Evolutionary conservation across 345 rosid genomes (phyloP), one percentile per base, ranked within the genome.

Genomic region (Camelina neglecta): DNA sequence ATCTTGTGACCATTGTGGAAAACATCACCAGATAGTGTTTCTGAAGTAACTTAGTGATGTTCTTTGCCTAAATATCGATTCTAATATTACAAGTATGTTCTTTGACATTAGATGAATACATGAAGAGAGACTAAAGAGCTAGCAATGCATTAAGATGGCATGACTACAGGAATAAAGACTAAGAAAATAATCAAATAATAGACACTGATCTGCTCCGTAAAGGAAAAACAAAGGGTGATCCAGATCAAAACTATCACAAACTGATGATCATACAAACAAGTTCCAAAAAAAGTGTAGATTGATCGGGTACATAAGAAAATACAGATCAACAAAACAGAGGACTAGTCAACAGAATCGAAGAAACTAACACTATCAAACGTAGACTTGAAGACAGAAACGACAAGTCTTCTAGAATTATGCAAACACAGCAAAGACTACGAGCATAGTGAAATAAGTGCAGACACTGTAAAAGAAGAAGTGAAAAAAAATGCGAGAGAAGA

Each of bases 1-100:
- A 73, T 54, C 45, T 31, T 53, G 21, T 61, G 50, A 72, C 44
- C 53, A n/a, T 26, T 48, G n/a, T 38, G 59, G 41, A 42, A 26
- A 3, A 31, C 13, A 42, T 55, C 44, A 62, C 11, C 13, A 62
- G 33, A 58, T 57, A 71, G 8, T 70, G 36, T 58, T 31, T 35
- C 42, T n/a, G 3, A 61, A n/a, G 47, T 50, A 49, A 13, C 4
- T 51, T n/a, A 60, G 20, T 35, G 59, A 24, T 36, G 50, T 49
- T 35, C 26, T 31, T 47, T 5, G n/a, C 48, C 8, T 20, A 18
- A 21, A 24, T 5, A 29, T 11, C 65, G 23, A 23, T 60, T 60
- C 16, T 31, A 24, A 55, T 69, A 26, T 16, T 38, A 41, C 31
- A 39, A 56, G 57, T 57, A 65, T 9, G 73, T 26, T 26, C 29